Evolutionary conservation across 176 grass and related monocot species (phyloP).

Genomic region (Carex scoparia): DNA sequence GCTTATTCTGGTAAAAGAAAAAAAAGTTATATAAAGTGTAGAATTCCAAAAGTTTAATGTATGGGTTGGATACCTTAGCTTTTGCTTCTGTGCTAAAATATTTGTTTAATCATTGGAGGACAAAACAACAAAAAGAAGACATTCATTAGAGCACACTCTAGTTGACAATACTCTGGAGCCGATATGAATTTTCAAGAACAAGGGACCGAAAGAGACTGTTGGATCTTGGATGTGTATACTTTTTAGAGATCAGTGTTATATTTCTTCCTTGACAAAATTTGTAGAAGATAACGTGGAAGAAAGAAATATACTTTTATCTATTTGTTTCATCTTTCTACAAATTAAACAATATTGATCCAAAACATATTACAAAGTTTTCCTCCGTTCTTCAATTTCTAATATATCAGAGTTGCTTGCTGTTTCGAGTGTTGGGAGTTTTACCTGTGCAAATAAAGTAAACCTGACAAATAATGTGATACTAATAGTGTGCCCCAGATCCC

Average conservation of each 20-base stretch:
- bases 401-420: no score
- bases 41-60: no score
- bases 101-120: not conserved
- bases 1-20: no score
- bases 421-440: no score
- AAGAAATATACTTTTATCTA: no score
- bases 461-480: not conserved
- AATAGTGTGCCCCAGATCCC: not conserved
- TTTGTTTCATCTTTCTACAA: not conserved
- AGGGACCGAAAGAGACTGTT: not conserved
- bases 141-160: not conserved
- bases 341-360: not conserved
- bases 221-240: no score
- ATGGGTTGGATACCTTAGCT: not conserved
- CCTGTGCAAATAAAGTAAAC: no score
- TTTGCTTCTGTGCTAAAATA: not conserved
- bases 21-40: no score
- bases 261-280: no score
- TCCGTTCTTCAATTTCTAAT: not conserved
- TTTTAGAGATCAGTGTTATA: no score
- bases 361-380: not conserved
- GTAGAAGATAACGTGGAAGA: no score
- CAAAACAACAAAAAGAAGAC: not conserved
- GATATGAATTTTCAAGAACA: not conserved
- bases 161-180: not conserved